These are phyloP conservation scores for Wickerhamiella qilinensis DNA, from an alignment of 805 yeast species.

Conservation along the genomic window DNA sequence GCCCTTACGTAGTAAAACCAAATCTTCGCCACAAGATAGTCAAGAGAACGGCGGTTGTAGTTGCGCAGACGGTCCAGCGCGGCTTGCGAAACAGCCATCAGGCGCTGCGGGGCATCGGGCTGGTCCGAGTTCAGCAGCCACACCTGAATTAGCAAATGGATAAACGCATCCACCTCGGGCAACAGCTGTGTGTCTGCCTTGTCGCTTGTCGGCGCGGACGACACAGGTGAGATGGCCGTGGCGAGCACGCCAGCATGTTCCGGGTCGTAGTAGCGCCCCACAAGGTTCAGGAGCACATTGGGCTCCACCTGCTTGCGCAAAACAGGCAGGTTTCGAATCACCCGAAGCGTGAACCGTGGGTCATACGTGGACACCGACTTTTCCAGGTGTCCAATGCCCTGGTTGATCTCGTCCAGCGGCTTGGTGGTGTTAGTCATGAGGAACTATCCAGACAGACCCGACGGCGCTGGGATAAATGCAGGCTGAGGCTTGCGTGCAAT, in stretches of 20 bases:
- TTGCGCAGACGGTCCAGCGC: slow-evolving; percentile 29
- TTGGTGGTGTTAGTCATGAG: slow-evolving; percentile 4
- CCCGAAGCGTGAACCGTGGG: slow-evolving; percentile 74
- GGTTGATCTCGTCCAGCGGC: slow-evolving; percentile 18
- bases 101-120: slow-evolving; percentile 27
- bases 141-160: slow-evolving; percentile 65
- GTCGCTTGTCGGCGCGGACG: background rate
- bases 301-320: slow-evolving; percentile 6
- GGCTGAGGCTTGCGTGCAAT: too few species aligned
- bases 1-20: slow-evolving; percentile 85
- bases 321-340: slow-evolving; percentile 55
- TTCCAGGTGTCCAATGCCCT: slow-evolving; percentile 30
- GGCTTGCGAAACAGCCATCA: slow-evolving; percentile 25
- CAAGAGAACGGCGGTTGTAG: slow-evolving; percentile 70
- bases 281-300: background rate
- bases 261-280: background rate
- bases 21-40: slow-evolving; percentile 70
- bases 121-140: slow-evolving; percentile 50
- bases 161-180: slow-evolving; percentile 68
- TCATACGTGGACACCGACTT: slow-evolving; percentile 63
- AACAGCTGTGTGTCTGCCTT: slow-evolving; percentile 22
- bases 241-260: slow-evolving; percentile 2
- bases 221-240: slow-evolving; percentile 17
- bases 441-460: background rate
- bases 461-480: background rate